Evolutionary conservation across 768 basidiomycete genomes (phyloP).

Genomic region (Cytidiella melzeri): DNA sequence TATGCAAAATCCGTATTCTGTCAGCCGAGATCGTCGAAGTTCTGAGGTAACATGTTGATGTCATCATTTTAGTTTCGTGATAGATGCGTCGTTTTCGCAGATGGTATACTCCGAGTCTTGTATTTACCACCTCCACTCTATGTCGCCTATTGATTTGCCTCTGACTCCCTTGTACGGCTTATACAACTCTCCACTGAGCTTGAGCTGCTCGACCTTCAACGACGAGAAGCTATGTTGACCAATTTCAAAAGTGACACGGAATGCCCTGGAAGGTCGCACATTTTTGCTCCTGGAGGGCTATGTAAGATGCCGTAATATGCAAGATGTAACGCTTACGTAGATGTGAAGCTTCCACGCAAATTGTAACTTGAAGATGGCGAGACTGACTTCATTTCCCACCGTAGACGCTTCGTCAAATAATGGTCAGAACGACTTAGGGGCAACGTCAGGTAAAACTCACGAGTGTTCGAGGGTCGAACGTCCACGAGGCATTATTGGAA

Average conservation of each 20-base stretch:
- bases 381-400: slow-evolving; percentile 72
- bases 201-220: slow-evolving; percentile 81
- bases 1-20: too few species aligned
- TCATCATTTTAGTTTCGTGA: too few species aligned
- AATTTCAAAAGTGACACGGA: slow-evolving; percentile 68
- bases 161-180: slow-evolving; percentile 92
- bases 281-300: not conserved
- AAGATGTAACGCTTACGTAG: slow-evolving; percentile 36
- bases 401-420: too few species aligned
- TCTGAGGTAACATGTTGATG: too few species aligned
- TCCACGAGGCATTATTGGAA: slow-evolving; percentile 70
- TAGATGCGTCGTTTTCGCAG: too few species aligned
- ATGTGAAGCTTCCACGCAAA: slow-evolving; percentile 72
- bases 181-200: slow-evolving; percentile 71
- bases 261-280: slow-evolving; percentile 64
- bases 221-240: slow-evolving; percentile 68
- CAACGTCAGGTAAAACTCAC: too few species aligned
- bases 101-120: too few species aligned
- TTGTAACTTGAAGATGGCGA: slow-evolving; percentile 63
- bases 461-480: slow-evolving; percentile 51
- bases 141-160: slow-evolving; percentile 54
- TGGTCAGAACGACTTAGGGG: not conserved
- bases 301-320: not conserved
- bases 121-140: slow-evolving; percentile 56
- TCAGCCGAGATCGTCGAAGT: too few species aligned